Conservation (phyloP, 2,329 filamentous ascomycete species). For the Domatiomyces globalis region DNA sequence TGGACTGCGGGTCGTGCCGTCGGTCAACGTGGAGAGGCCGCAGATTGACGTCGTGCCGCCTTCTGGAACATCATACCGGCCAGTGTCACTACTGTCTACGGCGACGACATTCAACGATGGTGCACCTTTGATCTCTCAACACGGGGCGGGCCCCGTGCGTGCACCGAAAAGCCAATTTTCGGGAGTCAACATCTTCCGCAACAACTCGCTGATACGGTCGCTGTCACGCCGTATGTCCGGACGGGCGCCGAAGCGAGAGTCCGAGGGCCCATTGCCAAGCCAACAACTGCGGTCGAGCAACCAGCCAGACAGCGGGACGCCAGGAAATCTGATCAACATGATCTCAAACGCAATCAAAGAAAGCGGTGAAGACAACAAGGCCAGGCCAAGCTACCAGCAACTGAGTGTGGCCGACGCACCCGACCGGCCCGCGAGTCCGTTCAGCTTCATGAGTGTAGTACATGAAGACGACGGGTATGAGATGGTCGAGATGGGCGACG, state of each 20-base stretch:
- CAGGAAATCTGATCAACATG: slow-evolving; percentile 14
- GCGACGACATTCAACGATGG: slow-evolving; percentile 10
- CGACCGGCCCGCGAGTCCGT: slow-evolving; percentile 57
- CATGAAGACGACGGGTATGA: slow-evolving; percentile 16
- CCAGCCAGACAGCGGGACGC: slow-evolving; percentile 10
- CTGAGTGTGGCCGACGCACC: slow-evolving; percentile 32
- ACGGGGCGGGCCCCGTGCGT: not conserved
- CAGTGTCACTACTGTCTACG: slow-evolving; percentile 3
- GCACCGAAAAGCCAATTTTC: slow-evolving; percentile 1
- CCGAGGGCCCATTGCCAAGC: slow-evolving; percentile 10
- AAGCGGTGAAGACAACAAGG: slow-evolving; percentile 4
- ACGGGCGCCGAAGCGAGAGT: slow-evolving; percentile 8
- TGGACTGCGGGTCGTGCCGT: not conserved
- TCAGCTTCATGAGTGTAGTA: slow-evolving; percentile 51
- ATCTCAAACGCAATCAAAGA: slow-evolving; percentile 14
- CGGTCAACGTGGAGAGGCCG: not conserved
- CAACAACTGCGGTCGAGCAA: slow-evolving; percentile 10
- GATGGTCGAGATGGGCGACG: slow-evolving; percentile 12
- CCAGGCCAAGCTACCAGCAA: slow-evolving; percentile 6
- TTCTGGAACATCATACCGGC: slow-evolving; percentile 7
- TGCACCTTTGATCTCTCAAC: slow-evolving; percentile 7
- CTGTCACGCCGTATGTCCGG: slow-evolving; percentile 14
- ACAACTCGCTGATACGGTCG: slow-evolving; percentile 14
- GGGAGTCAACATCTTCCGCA: slow-evolving; percentile 10
- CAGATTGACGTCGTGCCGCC: slow-evolving; percentile 15